Base-by-base conservation (phyloP, 495 filamentous ascomycete genomes). In the Thermothielavioides terrestris region DNA sequence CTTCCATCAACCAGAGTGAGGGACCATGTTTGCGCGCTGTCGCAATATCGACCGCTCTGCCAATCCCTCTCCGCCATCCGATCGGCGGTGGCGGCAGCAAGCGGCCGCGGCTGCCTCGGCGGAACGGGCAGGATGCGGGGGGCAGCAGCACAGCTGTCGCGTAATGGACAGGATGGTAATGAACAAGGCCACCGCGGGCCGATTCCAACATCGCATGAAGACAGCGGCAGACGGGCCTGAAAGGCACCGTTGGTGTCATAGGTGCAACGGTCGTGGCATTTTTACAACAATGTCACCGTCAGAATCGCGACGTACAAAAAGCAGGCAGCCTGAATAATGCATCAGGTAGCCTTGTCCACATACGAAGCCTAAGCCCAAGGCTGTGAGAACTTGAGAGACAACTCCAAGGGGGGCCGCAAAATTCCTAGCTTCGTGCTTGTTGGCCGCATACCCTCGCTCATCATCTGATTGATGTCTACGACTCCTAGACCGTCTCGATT, bases 1-100 rank as follows among this genome's bases (percentile, higher is more conserved):
- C 66, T 95, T 86, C 63, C 5, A 18, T 3, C 22, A 74, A 78
- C 38, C 31, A 54, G 46, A 66, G 59, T 57, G 42, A 23, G 4
- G 46, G 34, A 36, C 2, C 12, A 23, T 14, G 9, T 1, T 3
- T 2, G 21, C 27, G 21, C 18, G 22, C n/a, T 27, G 14, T 28
- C 7, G 18, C 32, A 18, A 28, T 20, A 14, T 15, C 31, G 44
- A 26, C 34, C 32, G 21, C 20, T 38, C 8, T 17, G n/a, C 9
- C 32, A 27, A 1, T n/a, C 34, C 3, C 6, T 26, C 10, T 20
- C 5, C 34, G 22, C 2, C 23, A 20, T 15, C 10, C n/a, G 23
- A n/a, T 18, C 34, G n/a, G 32, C 28, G 2, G 4, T 14, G 11
- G 27, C n/a, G 21, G 2, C 11, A 18, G 28, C 32, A 12, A 23